Base-by-base conservation (phyloP, 2,329 filamentous ascomycete species). In the Ilyonectria mors-panacis region DNA sequence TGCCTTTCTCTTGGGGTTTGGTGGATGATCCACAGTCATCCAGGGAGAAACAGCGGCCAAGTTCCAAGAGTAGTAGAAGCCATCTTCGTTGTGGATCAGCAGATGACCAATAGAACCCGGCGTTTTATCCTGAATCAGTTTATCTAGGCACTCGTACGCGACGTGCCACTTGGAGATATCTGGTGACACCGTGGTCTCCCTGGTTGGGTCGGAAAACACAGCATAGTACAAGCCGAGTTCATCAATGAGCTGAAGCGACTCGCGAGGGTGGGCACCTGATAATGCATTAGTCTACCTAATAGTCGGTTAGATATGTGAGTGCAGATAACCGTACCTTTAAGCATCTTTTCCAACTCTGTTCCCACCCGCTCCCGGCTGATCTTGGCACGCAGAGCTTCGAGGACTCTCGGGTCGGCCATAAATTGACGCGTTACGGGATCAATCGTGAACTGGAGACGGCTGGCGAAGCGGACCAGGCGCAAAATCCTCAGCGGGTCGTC, bases 331-430 rank as follows among this genome's bases (percentile, higher is more conserved):
- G 9, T 66, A 88, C 93, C 92, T 80, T 89, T 92, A 19, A 98
- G 84, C 91, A 97, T 97, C 85, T 98, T 98, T 77, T 95, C 93
- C 4, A 98, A 76, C 78, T 99, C 96, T 4, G 92, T 88, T 0
- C 94, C 94, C 2, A 99, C 91, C 64, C 96, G 87, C 80, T 99
- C 96, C 61, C 94, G 90, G 76, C 93, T 98, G 72, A 99, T 98
- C 79, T 99, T 99, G 33, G 92, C 80, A 56, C 88, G 89, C n/a
- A 99, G 83, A 4, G 94, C 93, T 12, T 91, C 85, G 65, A 95
- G 87, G 55, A 99, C 96, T n/a, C 88, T 86, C n/a, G 83, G 78
- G 71, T 97, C 87, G 13, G 86, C 87, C 95, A 99, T 99, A 26
- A 89, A 91, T 47, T 84, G 77, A 75, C 92, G 88, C 0, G 92